Evolutionary conservation across 2,329 filamentous ascomycete species (phyloP).

Genomic region (Huntiella moniliformis): DNA sequence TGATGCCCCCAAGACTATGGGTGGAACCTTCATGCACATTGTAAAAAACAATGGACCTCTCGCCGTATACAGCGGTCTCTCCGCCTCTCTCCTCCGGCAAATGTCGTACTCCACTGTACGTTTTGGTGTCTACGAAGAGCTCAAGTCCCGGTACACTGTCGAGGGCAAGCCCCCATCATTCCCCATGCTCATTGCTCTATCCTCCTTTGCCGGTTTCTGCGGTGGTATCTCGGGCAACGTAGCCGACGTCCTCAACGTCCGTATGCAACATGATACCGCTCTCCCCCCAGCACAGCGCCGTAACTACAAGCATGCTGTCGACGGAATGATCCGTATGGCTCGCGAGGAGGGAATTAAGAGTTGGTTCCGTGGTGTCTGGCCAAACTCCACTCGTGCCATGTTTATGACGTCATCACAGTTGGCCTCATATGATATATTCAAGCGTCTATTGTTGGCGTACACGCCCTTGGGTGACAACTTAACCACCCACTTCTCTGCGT

Average conservation of each 20-base stretch:
- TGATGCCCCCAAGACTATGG: slow-evolving; percentile 61
- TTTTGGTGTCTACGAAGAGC: slow-evolving; percentile 88
- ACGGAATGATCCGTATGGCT: slow-evolving; percentile 76
- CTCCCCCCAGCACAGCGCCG: slow-evolving; percentile 54
- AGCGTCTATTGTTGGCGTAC: slow-evolving; percentile 45
- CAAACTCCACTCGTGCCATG: slow-evolving; percentile 63
- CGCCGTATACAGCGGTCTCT: slow-evolving; percentile 80
- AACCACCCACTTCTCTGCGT: slow-evolving; percentile 61
- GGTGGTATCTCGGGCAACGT: slow-evolving; percentile 86
- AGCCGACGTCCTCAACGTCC: slow-evolving; percentile 89
- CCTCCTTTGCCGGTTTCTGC: slow-evolving; percentile 64
- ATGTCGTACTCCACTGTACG: slow-evolving; percentile 91
- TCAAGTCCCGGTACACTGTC: slow-evolving; percentile 47
- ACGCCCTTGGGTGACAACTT: slow-evolving; percentile 51
- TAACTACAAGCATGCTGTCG: slow-evolving; percentile 76
- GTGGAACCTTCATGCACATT: slow-evolving; percentile 70
- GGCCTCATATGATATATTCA: slow-evolving; percentile 71
- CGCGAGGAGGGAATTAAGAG: slow-evolving; percentile 58
- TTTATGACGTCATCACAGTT: slow-evolving; percentile 76
- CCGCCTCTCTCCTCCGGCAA: slow-evolving; percentile 81
- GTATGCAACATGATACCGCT: slow-evolving; percentile 87
- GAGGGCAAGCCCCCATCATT: slow-evolving; percentile 41
- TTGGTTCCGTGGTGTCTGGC: slow-evolving; percentile 71
- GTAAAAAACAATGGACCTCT: slow-evolving; percentile 53
- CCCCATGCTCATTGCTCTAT: slow-evolving; percentile 61